These are phyloP conservation scores for Bolboschoenoplectus hybrid DNA, from an alignment of 202 grass and related monocot genomes.

Conservation along the genomic window DNA sequence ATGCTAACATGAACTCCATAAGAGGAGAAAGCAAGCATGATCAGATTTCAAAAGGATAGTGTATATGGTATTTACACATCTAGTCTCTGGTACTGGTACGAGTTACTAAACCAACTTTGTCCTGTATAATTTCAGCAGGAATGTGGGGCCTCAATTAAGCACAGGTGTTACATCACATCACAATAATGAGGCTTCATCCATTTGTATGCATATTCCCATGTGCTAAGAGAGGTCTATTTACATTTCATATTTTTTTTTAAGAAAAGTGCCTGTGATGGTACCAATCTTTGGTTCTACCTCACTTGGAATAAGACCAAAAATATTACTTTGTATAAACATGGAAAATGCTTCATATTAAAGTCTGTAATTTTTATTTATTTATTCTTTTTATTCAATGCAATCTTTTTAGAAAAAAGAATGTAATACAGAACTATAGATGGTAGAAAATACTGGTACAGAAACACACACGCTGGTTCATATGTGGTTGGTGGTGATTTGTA, in stretches of 20 bases:
- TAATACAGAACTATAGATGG: background rate
- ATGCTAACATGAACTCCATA: background rate
- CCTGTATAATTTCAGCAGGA: background rate
- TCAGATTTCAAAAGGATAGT: background rate
- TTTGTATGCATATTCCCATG: too few relatives aligned
- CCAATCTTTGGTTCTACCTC: too few relatives aligned
- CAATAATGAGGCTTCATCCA: too few relatives aligned
- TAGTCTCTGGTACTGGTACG: background rate
- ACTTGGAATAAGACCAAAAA: too few relatives aligned
- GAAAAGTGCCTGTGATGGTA: too few relatives aligned
- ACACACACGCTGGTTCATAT: background rate
- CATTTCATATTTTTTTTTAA: too few relatives aligned
- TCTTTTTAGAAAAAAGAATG: background rate
- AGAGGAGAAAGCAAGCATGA: slow-evolving; percentile 5
- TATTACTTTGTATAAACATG: background rate
- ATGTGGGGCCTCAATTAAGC: background rate
- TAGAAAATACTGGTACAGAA: background rate
- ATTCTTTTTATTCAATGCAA: background rate
- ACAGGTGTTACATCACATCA: too few relatives aligned
- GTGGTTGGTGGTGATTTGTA: background rate
- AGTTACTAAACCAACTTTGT: background rate
- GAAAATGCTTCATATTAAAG: background rate
- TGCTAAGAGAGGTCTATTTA: too few relatives aligned
- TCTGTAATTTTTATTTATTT: background rate
- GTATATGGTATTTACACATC: background rate